Percentiles rank a stretch among this genome's conserved stretches.
phyloP scores from a whole-genome alignment of 306 rosid species.

The Purshia tridentata region DNA sequence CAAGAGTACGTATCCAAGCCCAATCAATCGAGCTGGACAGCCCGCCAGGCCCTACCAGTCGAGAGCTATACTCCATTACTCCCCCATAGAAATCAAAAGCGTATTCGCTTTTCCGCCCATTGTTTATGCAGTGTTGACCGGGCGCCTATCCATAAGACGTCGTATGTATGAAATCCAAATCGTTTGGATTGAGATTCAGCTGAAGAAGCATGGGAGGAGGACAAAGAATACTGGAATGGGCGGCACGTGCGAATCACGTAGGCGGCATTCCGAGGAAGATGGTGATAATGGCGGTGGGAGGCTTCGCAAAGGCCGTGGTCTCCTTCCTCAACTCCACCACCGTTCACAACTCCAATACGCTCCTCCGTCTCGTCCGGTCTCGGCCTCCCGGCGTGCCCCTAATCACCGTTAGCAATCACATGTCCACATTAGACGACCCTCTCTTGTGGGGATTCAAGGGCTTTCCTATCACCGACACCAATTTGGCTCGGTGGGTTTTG shows the following conservation, averaged over 20 bases:
- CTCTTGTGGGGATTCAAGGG: conserved; percentile 84
- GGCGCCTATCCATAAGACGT: neutral
- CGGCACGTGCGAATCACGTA: conserved; percentile 49
- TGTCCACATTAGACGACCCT: conserved; percentile 97
- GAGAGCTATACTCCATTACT: too few species aligned
- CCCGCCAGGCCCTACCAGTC: neutral
- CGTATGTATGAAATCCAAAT: neutral
- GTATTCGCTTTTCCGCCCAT: neutral
- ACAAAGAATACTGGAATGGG: conserved; percentile 74
- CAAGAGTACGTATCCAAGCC: neutral
- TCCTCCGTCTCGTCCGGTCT: conserved; percentile 58
- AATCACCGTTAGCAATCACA: conserved; percentile 87
- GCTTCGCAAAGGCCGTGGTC: conserved; percentile 59
- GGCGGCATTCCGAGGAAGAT: conserved; percentile 64
- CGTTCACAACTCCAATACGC: conserved; percentile 75
- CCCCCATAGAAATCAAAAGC: neutral
- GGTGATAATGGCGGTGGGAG: conserved; percentile 57
- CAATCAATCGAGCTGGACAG: neutral
- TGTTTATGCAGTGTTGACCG: neutral
- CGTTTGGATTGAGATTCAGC: neutral
- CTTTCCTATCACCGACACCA: conserved; percentile 55
- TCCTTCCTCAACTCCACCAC: conserved; percentile 60
- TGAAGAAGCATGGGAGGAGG: conserved; percentile 33
- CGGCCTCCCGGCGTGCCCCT: conserved; percentile 83
- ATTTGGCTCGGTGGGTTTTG: conserved; percentile 68